A percentile compares a stretch with the other conserved stretches of the same genome.
Conservation (phyloP, 2,329 filamentous ascomycete species). For the Beauveria bassiana region DNA sequence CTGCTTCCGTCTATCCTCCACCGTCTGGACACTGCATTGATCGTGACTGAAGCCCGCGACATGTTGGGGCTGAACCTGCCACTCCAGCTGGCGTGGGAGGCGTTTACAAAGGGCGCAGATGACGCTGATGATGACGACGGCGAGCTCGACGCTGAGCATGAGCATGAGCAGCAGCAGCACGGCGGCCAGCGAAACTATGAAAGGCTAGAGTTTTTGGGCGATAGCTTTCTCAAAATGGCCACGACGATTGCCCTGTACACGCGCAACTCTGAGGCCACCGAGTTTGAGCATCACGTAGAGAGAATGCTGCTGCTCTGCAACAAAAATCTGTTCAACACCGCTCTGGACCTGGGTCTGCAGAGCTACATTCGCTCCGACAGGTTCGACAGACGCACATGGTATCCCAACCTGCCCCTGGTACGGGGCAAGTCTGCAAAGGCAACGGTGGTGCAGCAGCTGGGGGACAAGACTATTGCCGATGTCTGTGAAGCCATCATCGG, state of each 20-base stretch:
- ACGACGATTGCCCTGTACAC: slow-evolving; percentile 84
- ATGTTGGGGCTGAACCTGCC: slow-evolving; percentile 57
- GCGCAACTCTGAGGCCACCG: slow-evolving; percentile 66
- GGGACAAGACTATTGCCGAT: slow-evolving; percentile 87
- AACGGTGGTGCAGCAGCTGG: slow-evolving; percentile 54
- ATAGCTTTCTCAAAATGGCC: slow-evolving; percentile 91
- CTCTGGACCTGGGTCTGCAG: slow-evolving; percentile 55
- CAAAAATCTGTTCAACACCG: slow-evolving; percentile 74
- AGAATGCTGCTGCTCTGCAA: slow-evolving; percentile 92
- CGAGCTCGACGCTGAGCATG: slow-evolving; percentile 64
- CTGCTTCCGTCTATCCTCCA: slow-evolving; percentile 78
- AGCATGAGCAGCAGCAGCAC: slow-evolving; percentile 55
- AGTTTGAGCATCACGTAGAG: slow-evolving; percentile 82
- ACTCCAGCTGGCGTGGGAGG: slow-evolving; percentile 70
- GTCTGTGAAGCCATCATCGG: slow-evolving; percentile 93
- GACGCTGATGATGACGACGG: slow-evolving; percentile 72
- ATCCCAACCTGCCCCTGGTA: slow-evolving; percentile 68
- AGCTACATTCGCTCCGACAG: slow-evolving; percentile 76
- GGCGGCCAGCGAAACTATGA: slow-evolving; percentile 78
- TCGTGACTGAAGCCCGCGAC: slow-evolving; percentile 67
- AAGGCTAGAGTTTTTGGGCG: slow-evolving; percentile 84
- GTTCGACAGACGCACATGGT: slow-evolving; percentile 82
- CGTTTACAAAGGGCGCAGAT: slow-evolving; percentile 86
- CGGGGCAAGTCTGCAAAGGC: slow-evolving; percentile 56
- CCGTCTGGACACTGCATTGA: slow-evolving; percentile 72